phyloP scores from a whole-genome alignment of 1,139 yeast species.

The Pichia sp. region DNA sequence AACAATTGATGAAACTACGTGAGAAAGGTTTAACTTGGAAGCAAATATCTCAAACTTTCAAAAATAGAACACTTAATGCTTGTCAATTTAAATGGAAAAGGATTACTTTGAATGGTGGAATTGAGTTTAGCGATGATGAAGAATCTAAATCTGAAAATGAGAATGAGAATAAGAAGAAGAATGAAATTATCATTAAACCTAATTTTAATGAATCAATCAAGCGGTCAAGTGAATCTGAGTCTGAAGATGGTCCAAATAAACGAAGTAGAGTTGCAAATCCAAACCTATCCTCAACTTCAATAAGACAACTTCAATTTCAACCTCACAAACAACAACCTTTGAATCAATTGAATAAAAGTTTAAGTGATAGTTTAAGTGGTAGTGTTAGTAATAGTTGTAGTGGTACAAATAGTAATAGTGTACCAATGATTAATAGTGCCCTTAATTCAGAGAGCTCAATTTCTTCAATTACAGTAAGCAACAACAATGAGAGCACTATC shows the following conservation, averaged over 20 bases:
- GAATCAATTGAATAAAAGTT: too few species aligned
- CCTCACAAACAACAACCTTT: too few species aligned
- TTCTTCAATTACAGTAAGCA: too few species aligned
- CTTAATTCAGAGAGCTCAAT: too few species aligned
- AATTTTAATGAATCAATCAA: not conserved
- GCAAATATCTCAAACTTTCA: constrained; percentile 61
- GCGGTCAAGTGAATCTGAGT: not conserved
- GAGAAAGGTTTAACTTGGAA: constrained; percentile 72
- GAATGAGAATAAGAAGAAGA: not conserved
- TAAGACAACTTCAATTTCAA: too few species aligned
- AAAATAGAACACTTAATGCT: constrained; percentile 66
- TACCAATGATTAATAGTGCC: too few species aligned
- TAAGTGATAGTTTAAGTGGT: too few species aligned
- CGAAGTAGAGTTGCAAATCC: not conserved
- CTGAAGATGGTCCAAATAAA: not conserved
- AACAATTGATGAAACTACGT: constrained; percentile 56
- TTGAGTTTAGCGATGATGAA: not conserved
- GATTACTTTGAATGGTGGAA: constrained; percentile 7
- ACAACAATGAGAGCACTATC: too few species aligned
- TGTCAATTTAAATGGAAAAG: constrained; percentile 78
- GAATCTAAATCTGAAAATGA: not conserved
- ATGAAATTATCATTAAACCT: not conserved
- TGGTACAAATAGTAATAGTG: too few species aligned
- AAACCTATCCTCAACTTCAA: too few species aligned
- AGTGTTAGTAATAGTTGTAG: too few species aligned